phyloP scores from a whole-genome alignment of 2,329 filamentous ascomycete species.

The Aspergillus pseudoglaucus region DNA sequence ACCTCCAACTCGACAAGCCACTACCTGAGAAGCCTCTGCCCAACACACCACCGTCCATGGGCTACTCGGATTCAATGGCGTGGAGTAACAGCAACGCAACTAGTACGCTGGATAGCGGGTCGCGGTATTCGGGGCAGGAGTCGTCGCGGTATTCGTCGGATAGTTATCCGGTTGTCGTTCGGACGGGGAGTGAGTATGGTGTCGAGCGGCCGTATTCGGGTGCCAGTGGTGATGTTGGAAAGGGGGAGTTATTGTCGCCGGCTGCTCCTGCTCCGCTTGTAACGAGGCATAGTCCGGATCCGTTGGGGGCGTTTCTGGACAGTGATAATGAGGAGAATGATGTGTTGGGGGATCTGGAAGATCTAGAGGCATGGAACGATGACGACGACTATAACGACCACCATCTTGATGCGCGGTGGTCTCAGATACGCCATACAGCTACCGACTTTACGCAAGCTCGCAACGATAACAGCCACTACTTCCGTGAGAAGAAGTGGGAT shows the following conservation, averaged over 20 bases:
- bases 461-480: slow-evolving; percentile 28
- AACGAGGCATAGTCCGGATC: neutral
- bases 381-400: neutral
- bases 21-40: slow-evolving; percentile 23
- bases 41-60: slow-evolving; percentile 10
- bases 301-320: neutral
- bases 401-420: slow-evolving; percentile 6
- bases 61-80: slow-evolving; percentile 18
- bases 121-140: slow-evolving; percentile 12
- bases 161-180: slow-evolving; percentile 27
- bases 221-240: neutral
- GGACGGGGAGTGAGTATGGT: slow-evolving; percentile 22
- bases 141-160: slow-evolving; percentile 20
- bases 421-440: neutral
- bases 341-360: neutral
- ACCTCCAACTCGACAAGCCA: slow-evolving; percentile 24
- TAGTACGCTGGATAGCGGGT: slow-evolving; percentile 20
- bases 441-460: slow-evolving; percentile 5
- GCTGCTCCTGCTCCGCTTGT: neutral
- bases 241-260: neutral
- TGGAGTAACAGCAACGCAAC: slow-evolving; percentile 25
- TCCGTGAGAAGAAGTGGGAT: slow-evolving; percentile 37
- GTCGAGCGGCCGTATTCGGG: slow-evolving; percentile 8
- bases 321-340: neutral
- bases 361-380: neutral